Percentiles rank a stretch among this genome's conserved stretches.
Conservation (phyloP, 169 alveolate species). For the Plasmodium coatneyi region DNA sequence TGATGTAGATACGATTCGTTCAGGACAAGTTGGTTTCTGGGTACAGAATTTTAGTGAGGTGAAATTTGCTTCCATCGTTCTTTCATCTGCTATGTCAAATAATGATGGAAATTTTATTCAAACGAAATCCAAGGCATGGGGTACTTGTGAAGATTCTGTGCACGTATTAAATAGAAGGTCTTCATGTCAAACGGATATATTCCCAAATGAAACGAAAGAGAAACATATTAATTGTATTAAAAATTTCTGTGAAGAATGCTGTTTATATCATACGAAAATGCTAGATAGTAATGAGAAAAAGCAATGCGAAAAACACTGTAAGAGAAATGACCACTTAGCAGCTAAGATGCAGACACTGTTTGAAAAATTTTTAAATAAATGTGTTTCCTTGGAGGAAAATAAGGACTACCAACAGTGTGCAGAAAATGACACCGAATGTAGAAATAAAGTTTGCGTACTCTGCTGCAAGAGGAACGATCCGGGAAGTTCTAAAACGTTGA, state of each 20-base stretch:
- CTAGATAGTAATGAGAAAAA: constrained; percentile 79
- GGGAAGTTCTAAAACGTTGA: background rate
- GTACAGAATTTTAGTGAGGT: constrained; percentile 68
- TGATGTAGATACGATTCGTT: constrained; percentile 73
- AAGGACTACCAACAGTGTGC: constrained; percentile 57
- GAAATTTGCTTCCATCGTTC: constrained; percentile 73
- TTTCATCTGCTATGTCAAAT: constrained; percentile 16
- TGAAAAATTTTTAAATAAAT: constrained; percentile 67
- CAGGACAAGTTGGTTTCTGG: constrained; percentile 77
- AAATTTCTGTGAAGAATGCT: constrained; percentile 82
- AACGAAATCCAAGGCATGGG: constrained; percentile 79
- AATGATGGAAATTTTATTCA: constrained; percentile 36
- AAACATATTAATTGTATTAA: constrained; percentile 76
- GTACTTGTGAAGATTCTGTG: constrained; percentile 79
- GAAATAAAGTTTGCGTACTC: constrained; percentile 35
- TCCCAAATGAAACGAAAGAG: constrained; percentile 77
- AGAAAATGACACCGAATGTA: constrained; percentile 31
- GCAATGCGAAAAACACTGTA: constrained; percentile 78
- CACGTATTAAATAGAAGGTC: constrained; percentile 79
- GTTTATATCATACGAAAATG: constrained; percentile 82
- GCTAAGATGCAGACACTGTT: constrained; percentile 46
- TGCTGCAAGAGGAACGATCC: constrained; percentile 50
- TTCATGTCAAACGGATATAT: constrained; percentile 76
- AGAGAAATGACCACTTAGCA: constrained; percentile 78
- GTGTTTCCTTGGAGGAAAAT: constrained; percentile 71